Evolutionary conservation across 148 eudicot genomes (phyloP).

Genomic region (Amaranthus palmeri): DNA sequence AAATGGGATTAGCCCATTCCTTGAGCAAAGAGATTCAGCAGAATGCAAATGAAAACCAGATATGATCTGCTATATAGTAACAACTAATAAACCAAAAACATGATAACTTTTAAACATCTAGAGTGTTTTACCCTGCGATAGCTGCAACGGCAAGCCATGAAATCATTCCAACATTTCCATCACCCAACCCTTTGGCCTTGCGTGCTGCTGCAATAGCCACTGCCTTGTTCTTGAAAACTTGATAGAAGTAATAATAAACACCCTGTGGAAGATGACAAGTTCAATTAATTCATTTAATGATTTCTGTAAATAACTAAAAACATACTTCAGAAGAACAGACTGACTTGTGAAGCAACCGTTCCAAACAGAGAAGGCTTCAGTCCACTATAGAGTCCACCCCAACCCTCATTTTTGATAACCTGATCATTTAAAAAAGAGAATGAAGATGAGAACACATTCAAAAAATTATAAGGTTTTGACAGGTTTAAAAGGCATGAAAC

Average conservation of each 20-base stretch:
- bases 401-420: constrained; percentile 74
- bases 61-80: neutral
- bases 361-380: constrained; percentile 92
- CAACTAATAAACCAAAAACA: neutral
- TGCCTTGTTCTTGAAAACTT: constrained; percentile 90
- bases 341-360: constrained; percentile 83
- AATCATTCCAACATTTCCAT: constrained; percentile 82
- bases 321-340: neutral
- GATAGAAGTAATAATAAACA: constrained; percentile 91
- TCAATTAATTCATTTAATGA: neutral
- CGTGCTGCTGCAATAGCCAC: constrained; percentile 67
- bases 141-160: constrained; percentile 94
- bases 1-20: neutral
- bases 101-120: neutral
- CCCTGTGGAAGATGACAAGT: constrained; percentile 41
- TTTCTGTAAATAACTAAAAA: neutral
- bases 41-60: constrained; percentile 6
- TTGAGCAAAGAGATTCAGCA: neutral
- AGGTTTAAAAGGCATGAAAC: neutral
- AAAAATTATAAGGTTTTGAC: constrained; percentile 1
- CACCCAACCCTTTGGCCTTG: constrained; percentile 63
- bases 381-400: constrained; percentile 95
- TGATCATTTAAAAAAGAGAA: constrained; percentile 20
- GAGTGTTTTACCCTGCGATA: constrained; percentile 60
- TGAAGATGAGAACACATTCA: neutral